Evolutionary conservation across 1,284 basidiomycete genomes (phyloP).

Genomic region (Cryptococcus sp.): DNA sequence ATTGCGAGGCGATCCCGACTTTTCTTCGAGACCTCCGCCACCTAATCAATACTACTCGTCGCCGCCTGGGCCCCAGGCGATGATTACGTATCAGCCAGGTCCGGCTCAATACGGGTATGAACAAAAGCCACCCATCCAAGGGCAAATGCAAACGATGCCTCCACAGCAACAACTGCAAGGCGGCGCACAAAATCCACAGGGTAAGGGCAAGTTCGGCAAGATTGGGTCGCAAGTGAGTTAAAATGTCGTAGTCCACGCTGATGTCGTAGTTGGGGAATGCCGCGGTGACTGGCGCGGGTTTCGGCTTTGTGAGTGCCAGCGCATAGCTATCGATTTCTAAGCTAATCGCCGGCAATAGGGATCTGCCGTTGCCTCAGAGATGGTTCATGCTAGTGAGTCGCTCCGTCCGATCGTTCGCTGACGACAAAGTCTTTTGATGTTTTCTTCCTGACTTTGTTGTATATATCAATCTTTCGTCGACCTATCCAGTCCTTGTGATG

Average conservation of each 20-base stretch:
- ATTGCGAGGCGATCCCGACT: constrained; percentile 28
- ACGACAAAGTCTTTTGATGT: no score
- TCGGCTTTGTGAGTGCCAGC: constrained; percentile 35
- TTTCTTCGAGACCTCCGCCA: background rate
- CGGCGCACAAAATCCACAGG: constrained; percentile 26
- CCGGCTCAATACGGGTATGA: constrained; percentile 17
- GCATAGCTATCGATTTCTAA: constrained; percentile 3
- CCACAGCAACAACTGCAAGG: constrained; percentile 23
- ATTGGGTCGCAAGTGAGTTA: constrained; percentile 38
- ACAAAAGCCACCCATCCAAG: constrained; percentile 16
- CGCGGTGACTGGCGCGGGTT: constrained; percentile 40
- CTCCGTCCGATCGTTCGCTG: no score
- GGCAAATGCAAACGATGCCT: constrained; percentile 22
- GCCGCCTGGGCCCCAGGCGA: constrained; percentile 22
- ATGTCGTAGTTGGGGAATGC: constrained; percentile 33
- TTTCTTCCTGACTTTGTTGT: no score
- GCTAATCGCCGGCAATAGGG: no score
- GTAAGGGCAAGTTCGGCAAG: constrained; percentile 44
- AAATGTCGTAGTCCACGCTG: background rate
- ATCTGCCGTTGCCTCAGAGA: background rate
- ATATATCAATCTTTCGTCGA: no score
- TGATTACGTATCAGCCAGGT: constrained; percentile 26
- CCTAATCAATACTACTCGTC: constrained; percentile 14
- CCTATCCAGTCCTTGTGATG: no score
- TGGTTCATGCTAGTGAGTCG: background rate